These are phyloP conservation scores for Cladorrhinum samala DNA, from an alignment of 495 filamentous ascomycete genomes.

Conservation along the genomic window DNA sequence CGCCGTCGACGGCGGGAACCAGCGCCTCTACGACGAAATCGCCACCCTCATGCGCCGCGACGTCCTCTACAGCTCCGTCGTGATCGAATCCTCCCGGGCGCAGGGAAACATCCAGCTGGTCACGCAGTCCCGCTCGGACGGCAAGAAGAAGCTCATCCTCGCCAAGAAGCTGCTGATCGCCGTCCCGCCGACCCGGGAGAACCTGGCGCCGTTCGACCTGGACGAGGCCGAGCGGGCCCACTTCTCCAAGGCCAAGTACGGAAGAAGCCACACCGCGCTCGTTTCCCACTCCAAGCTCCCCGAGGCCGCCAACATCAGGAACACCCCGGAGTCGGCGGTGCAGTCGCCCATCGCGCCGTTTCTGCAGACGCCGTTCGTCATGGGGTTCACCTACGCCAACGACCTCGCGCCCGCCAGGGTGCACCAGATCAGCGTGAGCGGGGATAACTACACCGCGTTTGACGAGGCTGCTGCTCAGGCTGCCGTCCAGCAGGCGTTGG, in stretches of 20 bases:
- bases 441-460: slow-evolving; percentile 7
- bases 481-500: slow-evolving; percentile 4
- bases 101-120: background rate
- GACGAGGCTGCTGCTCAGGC: background rate
- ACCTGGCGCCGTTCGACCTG: slow-evolving; percentile 31
- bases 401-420: background rate
- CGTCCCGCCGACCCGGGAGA: slow-evolving; percentile 27
- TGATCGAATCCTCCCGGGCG: slow-evolving; percentile 7
- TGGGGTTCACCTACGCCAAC: slow-evolving; percentile 1
- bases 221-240: slow-evolving; percentile 19
- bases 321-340: slow-evolving; percentile 8
- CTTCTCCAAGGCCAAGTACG: slow-evolving; percentile 28
- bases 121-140: background rate
- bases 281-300: slow-evolving; percentile 19
- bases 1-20: slow-evolving; percentile 28
- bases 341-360: slow-evolving; percentile 1
- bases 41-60: slow-evolving; percentile 21
- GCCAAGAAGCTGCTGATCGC: slow-evolving; percentile 35
- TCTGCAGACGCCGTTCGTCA: slow-evolving; percentile 5
- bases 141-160: slow-evolving; percentile 22
- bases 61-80: slow-evolving; percentile 29
- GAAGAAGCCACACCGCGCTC: slow-evolving; percentile 27
- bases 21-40: slow-evolving; percentile 31
- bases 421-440: slow-evolving; percentile 5
- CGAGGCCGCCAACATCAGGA: background rate